Base-by-base conservation (phyloP, 148 eudicot genomes). In the Camellia granthamiana region DNA sequence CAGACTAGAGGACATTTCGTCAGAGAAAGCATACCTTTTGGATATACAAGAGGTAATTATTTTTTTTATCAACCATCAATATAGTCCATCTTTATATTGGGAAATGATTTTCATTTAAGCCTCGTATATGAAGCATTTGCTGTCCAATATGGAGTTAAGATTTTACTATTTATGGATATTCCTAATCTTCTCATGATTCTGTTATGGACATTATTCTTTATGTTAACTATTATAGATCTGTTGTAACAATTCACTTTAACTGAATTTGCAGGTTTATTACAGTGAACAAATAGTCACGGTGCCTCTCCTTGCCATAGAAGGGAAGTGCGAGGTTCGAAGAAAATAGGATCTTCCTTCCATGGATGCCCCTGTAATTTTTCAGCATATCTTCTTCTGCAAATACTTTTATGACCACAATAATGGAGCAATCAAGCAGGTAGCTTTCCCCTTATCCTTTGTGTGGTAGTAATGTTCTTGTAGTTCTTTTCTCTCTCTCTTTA, bases 1-100 rank as follows among this genome's bases (percentile, higher is more conserved):
- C 80, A 85, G 98, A 75, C 99, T 98, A 44, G 99, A 96, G 81
- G 98, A 96, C 78, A 86, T 92, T 75, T 96, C 99, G 65, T 85
- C 84, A 18, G 97, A 96, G 83, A 96, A 91, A 82, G 98, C 99
- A 56, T 96, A 96, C 87, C 87, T 89, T 55, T 94, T 97, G 51
- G 95, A 96, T 83, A 82, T 96, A 44, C 91, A 93, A 74, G 99
- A 96, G 99, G 99, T 94, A 83, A 72, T 72, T 72, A 10, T n/a
- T 51, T 55, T 49, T 56, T 56, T 47, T 47, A 12, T 3, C 21
- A 6, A 42, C 30, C 19, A 18, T 3, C 58, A 23, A 23, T 23
- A 74, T 19, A 43, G 44, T n/a, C 68, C 63, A 23, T 58, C 18
- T 63, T 76, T 76, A 18, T 15, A 62, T 62, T 76, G 30, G 78